Percentiles rank a stretch among this genome's conserved stretches.
Evolutionary conservation across 805 yeast genomes (phyloP).

Genomic region (Candida alai): DNA sequence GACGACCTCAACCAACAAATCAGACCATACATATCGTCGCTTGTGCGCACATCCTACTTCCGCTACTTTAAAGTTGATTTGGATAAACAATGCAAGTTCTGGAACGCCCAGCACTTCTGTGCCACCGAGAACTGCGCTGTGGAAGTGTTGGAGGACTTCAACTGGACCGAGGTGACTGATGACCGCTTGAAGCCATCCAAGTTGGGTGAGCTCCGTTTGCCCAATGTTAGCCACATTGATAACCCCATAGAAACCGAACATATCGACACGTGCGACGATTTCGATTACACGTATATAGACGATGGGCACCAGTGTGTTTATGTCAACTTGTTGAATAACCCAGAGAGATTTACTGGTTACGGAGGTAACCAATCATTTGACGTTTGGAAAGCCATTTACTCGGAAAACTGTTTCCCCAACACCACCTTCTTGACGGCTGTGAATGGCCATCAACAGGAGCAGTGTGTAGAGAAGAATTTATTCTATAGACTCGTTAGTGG

Average conservation of each 20-base stretch:
- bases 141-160: conserved; percentile 69
- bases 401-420: conserved; percentile 80
- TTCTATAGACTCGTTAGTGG: conserved; percentile 88
- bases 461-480: conserved; percentile 81
- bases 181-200: conserved; percentile 72
- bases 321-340: conserved; percentile 83
- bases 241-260: conserved; percentile 9
- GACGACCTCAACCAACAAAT: conserved; percentile 33
- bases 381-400: conserved; percentile 90
- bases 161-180: conserved; percentile 48
- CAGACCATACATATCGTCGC: conserved; percentile 47
- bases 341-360: conserved; percentile 95
- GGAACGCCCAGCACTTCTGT: conserved; percentile 79
- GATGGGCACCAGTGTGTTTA: conserved; percentile 69
- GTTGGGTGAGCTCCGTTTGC: conserved; percentile 45
- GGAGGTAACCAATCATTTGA: conserved; percentile 88
- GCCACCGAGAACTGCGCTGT: conserved; percentile 88
- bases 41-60: conserved; percentile 78
- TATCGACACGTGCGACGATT: conserved; percentile 36
- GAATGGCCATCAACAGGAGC: conserved; percentile 24
- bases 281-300: conserved; percentile 69
- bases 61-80: conserved; percentile 82
- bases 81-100: conserved; percentile 80
- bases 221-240: conserved; percentile 13
- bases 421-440: conserved; percentile 35